Evolutionary conservation across 192 early-diverging fungal genomes (phyloP), one percentile per base, ranked within the genome.

Genomic region (Podila clonocystis): DNA sequence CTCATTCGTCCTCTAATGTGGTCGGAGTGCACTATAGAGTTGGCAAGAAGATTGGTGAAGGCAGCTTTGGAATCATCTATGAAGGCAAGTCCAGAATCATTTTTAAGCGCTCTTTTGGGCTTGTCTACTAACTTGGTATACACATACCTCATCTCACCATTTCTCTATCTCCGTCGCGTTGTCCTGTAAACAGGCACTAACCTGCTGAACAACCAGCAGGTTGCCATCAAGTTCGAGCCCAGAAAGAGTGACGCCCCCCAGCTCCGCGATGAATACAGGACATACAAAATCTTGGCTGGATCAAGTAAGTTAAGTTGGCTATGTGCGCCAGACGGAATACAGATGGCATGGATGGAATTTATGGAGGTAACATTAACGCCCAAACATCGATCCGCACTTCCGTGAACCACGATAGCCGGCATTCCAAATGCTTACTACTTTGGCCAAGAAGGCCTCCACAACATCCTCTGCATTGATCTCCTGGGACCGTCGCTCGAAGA

Each of bases 11-110:
- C 11, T 87, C 90, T 62, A 96, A 95, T 82, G 90, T 98, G 61
- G 97, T 99, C 41, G 97, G 97, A 41, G 95, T 96, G 31, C 96
- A 98, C 77, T 99, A 94, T 82, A 94, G 92, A 84, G 95, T 98
- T 41, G 96, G 95, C 58, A 94, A 93, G 77, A 95, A 95, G 84
- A 95, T 99, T 84, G 97, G 97, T 45, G 97, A 98, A 83, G 97
- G 97, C 50, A 94, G 93, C 75, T 99, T 99, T 92, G 97, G 97
- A 50, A 93, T 97, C 85, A 97, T 99, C 73, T 98, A 97, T 83
- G 96, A 99, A 92, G 97, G 97, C 96, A 84, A 78, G 70, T 65
- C 71, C 3, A 26, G 41, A 15, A 45, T 45, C 3, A 17, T 11
- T 55, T 22, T 22, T 22, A 24, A 55, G 22, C 22, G 5, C 52